Evolutionary conservation across 2,329 filamentous ascomycete species (phyloP).

Genomic region (Drechslerella coelobrocha): DNA sequence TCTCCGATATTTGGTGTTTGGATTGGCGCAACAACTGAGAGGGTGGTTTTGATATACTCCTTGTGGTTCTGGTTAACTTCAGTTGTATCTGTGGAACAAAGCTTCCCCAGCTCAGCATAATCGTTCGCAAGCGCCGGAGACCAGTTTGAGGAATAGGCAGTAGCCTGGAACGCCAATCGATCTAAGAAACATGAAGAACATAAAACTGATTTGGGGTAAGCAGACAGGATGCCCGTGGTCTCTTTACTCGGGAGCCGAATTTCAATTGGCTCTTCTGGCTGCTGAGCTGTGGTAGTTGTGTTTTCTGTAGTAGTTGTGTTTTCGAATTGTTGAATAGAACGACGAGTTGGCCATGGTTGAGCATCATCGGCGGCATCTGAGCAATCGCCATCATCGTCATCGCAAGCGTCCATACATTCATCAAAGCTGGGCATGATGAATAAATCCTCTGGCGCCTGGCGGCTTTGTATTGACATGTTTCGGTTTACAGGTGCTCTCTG

Average conservation of each 20-base stretch:
- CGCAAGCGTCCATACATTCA: slow-evolving; percentile 5
- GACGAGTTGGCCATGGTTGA: neutral
- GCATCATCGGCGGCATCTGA: neutral
- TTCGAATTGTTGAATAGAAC: neutral
- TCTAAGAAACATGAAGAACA: slow-evolving; percentile 25
- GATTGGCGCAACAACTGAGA: neutral
- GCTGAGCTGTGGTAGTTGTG: neutral
- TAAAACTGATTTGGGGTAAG: slow-evolving; percentile 14
- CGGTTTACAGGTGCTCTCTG: neutral
- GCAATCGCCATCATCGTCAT: neutral
- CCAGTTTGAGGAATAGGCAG: slow-evolving; percentile 21
- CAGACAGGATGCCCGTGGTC: slow-evolving; percentile 10
- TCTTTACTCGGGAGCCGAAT: neutral
- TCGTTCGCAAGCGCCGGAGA: slow-evolving; percentile 19
- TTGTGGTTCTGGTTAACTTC: neutral
- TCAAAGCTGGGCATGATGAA: neutral
- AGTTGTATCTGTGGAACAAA: slow-evolving; percentile 5
- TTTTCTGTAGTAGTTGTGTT: neutral
- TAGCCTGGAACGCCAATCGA: slow-evolving; percentile 12
- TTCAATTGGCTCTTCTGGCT: neutral
- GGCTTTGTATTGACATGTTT: neutral
- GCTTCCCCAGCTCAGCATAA: slow-evolving; percentile 7
- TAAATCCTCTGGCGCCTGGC: neutral
- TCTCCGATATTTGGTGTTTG: neutral
- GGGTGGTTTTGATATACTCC: neutral